phyloP scores from a whole-genome alignment of 768 basidiomycete species.

The Leccinum truebloodii region DNA sequence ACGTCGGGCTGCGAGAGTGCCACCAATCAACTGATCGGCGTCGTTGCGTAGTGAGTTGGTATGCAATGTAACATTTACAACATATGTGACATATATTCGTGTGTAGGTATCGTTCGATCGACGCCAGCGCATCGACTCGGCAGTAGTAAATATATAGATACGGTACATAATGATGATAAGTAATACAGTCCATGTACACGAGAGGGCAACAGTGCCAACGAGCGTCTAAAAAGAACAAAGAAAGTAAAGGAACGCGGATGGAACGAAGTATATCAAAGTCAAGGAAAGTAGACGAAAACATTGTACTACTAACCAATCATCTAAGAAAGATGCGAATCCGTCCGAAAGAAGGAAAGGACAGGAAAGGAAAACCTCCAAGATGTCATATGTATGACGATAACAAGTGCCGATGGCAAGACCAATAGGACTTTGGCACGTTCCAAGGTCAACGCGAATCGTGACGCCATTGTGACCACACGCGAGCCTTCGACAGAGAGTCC shows the following conservation, averaged over 20 bases:
- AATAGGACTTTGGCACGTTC: not conserved
- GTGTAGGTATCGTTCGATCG: not conserved
- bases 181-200: not conserved
- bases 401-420: not conserved
- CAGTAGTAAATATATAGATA: not conserved
- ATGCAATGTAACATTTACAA: not conserved
- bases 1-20: not conserved
- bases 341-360: not conserved
- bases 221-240: not conserved
- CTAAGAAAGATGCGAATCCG: not conserved
- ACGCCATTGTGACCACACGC: conserved; percentile 20
- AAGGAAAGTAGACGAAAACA: not conserved
- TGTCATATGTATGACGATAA: not conserved
- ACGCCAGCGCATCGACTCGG: not conserved
- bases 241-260: not conserved
- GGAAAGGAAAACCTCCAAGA: not conserved
- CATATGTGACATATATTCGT: not conserved
- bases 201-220: not conserved
- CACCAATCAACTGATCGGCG: not conserved
- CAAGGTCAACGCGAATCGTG: not conserved
- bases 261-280: not conserved
- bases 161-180: not conserved
- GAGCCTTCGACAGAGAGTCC: conserved; percentile 16
- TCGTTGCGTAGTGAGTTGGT: not conserved
- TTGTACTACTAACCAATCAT: not conserved